Base-by-base conservation (phyloP, 306 rosid genomes). In the Castanospermum australe region DNA sequence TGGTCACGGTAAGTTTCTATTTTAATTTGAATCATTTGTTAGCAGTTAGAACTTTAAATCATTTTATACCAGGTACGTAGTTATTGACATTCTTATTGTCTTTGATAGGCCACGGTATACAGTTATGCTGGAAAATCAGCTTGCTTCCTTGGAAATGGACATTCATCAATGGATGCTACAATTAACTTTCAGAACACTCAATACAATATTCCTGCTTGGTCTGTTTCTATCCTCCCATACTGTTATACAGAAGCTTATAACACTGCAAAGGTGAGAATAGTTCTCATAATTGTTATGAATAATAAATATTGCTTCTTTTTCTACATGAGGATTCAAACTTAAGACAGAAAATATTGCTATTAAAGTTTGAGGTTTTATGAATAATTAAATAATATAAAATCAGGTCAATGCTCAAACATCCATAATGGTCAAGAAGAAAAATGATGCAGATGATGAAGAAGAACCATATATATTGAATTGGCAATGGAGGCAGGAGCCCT, bases 141-240 rank as follows among this genome's bases (percentile, higher is more conserved):
- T 12, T 82, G 85, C 30, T 76, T 76, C 74, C 8, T 82, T 0
- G 61, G 68, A 48, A 82, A 82, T 51, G 57, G 51, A n/a, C 36
- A 76, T 44, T 0, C n/a, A 2, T 5, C 52, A 3, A 30, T 8
- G 4, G 60, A 24, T 38, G 79, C 79, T 10, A 77, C 66, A 18
- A 63, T 76, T 5, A 70, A 20, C n/a, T 70, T 68, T 0, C n/a
- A 50, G 4, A 52, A 63, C 65, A 51, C 22, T 0, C 30, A 6
- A 4, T 77, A 75, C 20, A 18, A 8, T 0, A 6, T 76, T 4
- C 86, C 82, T 39, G 78, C 86, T 38, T 82, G 86, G 82, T 76
- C 86, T 17, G 82, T 82, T 0, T 17, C 68, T 11, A 50, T 82
- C 13, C 74, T 76, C 20, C 36, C 41, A 0, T 60, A 70, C 52